Evolutionary conservation across 164 flowering plant genomes (phyloP), one percentile per base, ranked within the genome.

Genomic region (Stephania yunnanensis): DNA sequence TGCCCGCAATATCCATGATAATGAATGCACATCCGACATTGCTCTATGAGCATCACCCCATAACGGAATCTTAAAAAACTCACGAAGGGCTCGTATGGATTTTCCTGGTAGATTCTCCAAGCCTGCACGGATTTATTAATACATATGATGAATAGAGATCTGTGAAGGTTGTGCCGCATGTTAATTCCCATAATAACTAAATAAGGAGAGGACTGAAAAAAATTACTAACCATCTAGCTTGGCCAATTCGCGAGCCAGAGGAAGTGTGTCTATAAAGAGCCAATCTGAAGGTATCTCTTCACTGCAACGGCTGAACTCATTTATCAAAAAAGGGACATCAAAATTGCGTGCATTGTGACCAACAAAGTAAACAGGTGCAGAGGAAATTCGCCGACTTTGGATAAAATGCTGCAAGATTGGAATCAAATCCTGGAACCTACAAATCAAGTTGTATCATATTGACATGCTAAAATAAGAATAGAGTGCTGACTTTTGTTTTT

Each of bases 11-110:
- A 95, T 70, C 80, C 45, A 7, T 11, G 98, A 76, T 81, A 95
- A 74, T 0, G 73, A 9, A 13, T 82, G 69, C 69, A 93, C 99
- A 64, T 95, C 97, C 5, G 96, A 74, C 90, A 93, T 85, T 30
- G 98, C 99, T 78, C 96, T 84, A 81, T 95, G 99, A 48, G 96
- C 96, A 53, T 85, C 12, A 73, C 98, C 98, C 15, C 44, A 66
- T 74, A 78, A 74, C 1, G 83, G 87, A 75, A 95, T 86, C 4
- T 72, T 73, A 70, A 79, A 92, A 79, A 84, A 70, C 73, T 88
- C 86, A 0, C 92, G 81, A 69, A 95, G 92, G 17, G 91, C 85
- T 81, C 86, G 78, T 73, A 90, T 67, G 4, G 89, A 52, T 75
- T 69, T 75, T n/a, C 77, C 67, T 9, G 67, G 22, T 55, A 73